Evolutionary conservation across 2,329 filamentous ascomycete genomes (phyloP), one percentile per base, ranked within the genome.

Genomic region (Neopestalotiopsis sp.): DNA sequence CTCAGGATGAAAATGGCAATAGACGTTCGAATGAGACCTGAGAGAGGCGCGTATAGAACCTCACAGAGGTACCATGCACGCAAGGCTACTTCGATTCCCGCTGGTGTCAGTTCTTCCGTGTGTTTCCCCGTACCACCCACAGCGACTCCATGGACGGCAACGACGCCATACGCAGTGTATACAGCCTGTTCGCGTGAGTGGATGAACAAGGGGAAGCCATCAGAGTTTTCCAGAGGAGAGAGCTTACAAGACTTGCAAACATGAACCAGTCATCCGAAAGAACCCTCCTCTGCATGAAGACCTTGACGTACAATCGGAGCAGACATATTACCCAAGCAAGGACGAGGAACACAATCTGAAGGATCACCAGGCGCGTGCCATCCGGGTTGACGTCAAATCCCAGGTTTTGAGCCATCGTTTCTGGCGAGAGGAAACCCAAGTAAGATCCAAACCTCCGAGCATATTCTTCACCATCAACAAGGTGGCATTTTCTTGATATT

Each of bases 181-280:
- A 76, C 69, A 24, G 80, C 32, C 82, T 83, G 45, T 52, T 38
- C 10, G 34, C 34, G 34, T 7, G 34, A 38, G 34, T 7, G 6
- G 6, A 38, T 38, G 10, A 38, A 10, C 10, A 10, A 38, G 6
- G 34, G 34, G 24, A 38, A 38, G 10, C 10, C 34, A 7, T 38
- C 34, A 3, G 34, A 10, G 6, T 7, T 38, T 10, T 20, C 13
- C 57, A 30, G 57, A 14, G 4, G 60, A 28, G 32, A 42, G 32
- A 57, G 73, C 76, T 68, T 75, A 87, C 85, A 76, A 85, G 75
- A 3, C 84, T 82, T 34, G 77, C 63, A 28, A 86, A 76, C 73
- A 86, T 85, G 60, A 86, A 74, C 71, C 79, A 83, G 78, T 88
- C 86, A 63, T 88, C 86, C 3, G 79, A 45, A 0, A 81, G 78